Base-by-base conservation (phyloP, 495 filamentous ascomycete species). In the Evansstolkia leycettana region DNA sequence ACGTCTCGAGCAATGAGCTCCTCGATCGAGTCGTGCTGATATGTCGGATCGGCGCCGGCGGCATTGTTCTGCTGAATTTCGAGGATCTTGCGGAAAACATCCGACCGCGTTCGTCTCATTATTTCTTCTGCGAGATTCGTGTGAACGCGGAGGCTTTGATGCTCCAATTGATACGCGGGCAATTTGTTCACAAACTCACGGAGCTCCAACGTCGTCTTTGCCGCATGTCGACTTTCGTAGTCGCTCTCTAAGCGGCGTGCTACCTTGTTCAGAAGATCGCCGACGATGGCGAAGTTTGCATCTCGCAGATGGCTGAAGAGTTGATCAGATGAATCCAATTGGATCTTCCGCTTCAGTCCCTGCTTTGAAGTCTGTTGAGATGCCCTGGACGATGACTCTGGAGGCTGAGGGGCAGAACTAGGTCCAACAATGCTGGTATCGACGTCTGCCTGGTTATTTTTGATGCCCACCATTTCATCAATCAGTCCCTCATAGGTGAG, bases 21-120 rank as follows among this genome's bases (percentile, higher is more conserved):
- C 58, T 90, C 84, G 38, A 99, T 84, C 2, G 74, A 73, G 17
- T 93, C 85, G 50, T 93, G 85, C 55, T 93, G 84, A 13, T 82
- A 82, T 12, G 76, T 80, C 10, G 88, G 78, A 48, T 98, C 90
- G 14, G 83, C 72, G 32, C 88, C 90, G 2, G 85, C 85, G n/a
- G 84, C 86, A 36, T 94, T 72, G 47, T 92, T 93, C 57, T 96
- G 92, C 52, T 99, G 92, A 7, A 95, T 82, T 58, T 96, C 92
- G 1, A 96, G 65, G 25, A 82, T 65, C 45, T 83, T 82, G 42
- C 76, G 82, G 62, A 96, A 99, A 37, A 78, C 73, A 41, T 95
- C 89, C 9, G 83, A 76, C 19, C 80, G 70, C 1, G 92, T 99
- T 43, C 84, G 70, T 48, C 88, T 85, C 72, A 90, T 81, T 37